Base-by-base conservation (phyloP, 139 green algal genomes). In the Haematococcus lacustris region DNA sequence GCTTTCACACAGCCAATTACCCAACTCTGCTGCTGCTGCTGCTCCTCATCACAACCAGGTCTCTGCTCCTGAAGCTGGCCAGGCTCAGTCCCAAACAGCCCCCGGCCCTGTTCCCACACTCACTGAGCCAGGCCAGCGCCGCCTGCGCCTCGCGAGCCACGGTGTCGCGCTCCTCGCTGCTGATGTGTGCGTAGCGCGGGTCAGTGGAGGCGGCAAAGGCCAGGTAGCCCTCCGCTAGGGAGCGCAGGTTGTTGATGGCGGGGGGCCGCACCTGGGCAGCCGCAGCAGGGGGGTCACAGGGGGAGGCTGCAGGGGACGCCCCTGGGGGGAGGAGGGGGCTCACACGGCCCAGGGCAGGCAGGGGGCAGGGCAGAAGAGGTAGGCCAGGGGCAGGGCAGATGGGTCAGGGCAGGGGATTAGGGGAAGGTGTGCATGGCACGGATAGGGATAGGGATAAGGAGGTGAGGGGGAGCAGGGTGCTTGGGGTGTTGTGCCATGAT, bases 111-210 rank as follows among this genome's bases (percentile, higher is more conserved):
- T n/a, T n/a, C n/a, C n/a, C n/a, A 26, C 93, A 96, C 77, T 96
- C 87, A 47, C 81, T 34, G 64, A 99, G 87, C 95, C 95, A 99
- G 1, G 35, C 70, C 69, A 92, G 70, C 47, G 93, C 93, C 23
- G 80, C 78, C 25, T 87, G 66, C 37, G 80, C 88, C 85, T 98
- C 95, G 51, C 85, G 81, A 21, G 79, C 38, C 51, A 97, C 86
- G 41, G 88, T 88, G 2, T 85, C 80, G 38, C 88, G 88, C 37
- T 99, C 95, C 34, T 73, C 89, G 4, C 80, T 61, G 7, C 82
- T 76, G 53, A 98, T 92, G 86, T 99, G 95, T 1, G 84, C 84
- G 41, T 91, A 89, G 38, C 80, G 76, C 21, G 80, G 68, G 50
- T 73, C 59, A 21, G 70, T 47, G 35, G 38, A 72, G 61, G 51